Evolutionary conservation across 179 eudicot genomes (phyloP).

Genomic region (Beta lomatogona): DNA sequence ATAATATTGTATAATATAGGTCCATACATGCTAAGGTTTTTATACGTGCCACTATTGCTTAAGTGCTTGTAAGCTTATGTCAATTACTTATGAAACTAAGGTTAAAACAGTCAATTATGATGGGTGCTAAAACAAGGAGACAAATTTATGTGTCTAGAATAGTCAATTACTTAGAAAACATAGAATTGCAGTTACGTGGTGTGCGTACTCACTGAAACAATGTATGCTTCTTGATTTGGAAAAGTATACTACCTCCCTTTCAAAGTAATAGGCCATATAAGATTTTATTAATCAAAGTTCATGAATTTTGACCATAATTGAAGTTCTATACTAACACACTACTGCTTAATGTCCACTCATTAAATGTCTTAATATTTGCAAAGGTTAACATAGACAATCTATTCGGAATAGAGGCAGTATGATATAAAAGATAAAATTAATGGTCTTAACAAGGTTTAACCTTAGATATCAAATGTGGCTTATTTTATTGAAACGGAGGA

Average conservation of each 20-base stretch:
- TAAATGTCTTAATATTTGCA: too few species aligned
- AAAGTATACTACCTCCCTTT: neutral
- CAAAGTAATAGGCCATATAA: neutral
- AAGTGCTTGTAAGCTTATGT: neutral
- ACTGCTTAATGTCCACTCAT: too few species aligned
- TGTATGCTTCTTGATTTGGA: neutral
- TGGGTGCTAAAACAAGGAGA: too few species aligned
- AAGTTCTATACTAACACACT: too few species aligned
- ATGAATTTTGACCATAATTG: neutral
- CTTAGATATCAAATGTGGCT: neutral
- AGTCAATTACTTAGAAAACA: too few species aligned
- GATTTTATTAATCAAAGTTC: neutral
- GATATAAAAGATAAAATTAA: too few species aligned
- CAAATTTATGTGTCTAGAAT: too few species aligned
- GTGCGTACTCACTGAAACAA: neutral
- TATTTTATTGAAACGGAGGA: neutral
- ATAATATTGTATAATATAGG: neutral
- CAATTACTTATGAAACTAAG: too few species aligned
- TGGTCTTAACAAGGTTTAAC: too few species aligned
- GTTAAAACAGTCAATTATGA: too few species aligned
- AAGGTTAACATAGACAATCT: too few species aligned
- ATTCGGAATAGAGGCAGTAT: too few species aligned
- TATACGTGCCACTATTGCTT: neutral
- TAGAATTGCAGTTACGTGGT: neutral
- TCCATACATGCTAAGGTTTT: neutral